Evolutionary conservation across 495 filamentous ascomycete species (phyloP).

Genomic region (Recurvomyces mirabilis): DNA sequence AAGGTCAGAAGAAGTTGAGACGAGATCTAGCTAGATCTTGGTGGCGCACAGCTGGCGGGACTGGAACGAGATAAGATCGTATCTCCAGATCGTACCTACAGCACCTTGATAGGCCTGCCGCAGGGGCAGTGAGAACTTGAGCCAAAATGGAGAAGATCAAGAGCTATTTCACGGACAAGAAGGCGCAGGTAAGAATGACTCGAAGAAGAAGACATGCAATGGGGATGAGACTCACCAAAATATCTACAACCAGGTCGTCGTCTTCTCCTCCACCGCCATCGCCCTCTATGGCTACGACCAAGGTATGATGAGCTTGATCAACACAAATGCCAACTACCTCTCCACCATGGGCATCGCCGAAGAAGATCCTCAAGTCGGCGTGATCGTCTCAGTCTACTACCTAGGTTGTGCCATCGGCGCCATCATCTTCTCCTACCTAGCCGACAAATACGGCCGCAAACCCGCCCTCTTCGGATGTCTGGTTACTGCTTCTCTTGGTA

Average conservation of each 20-base stretch:
- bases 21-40: too few relatives aligned
- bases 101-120: too few relatives aligned
- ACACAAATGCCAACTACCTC: constrained; percentile 46
- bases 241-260: constrained; percentile 33
- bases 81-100: too few relatives aligned
- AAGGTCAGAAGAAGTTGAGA: too few relatives aligned
- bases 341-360: constrained; percentile 41
- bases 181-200: constrained; percentile 10
- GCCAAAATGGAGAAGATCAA: constrained; percentile 16
- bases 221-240: too few relatives aligned
- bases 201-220: too few relatives aligned
- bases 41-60: too few relatives aligned
- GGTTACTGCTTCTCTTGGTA: constrained; percentile 38
- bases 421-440: constrained; percentile 37
- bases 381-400: constrained; percentile 51
- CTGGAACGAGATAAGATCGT: too few relatives aligned
- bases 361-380: constrained; percentile 39
- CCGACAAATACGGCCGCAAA: constrained; percentile 41
- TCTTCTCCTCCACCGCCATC: constrained; percentile 47
- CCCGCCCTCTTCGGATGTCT: constrained; percentile 40
- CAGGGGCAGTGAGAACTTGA: not conserved
- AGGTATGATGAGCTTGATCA: constrained; percentile 50
- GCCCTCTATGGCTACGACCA: constrained; percentile 43
- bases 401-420: constrained; percentile 45
- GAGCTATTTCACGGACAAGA: constrained; percentile 18